Percentiles rank a stretch among this genome's conserved stretches.
These are phyloP conservation scores for Tubosaeta sp. DNA, from an alignment of 768 basidiomycete genomes.

Conservation along the genomic window DNA sequence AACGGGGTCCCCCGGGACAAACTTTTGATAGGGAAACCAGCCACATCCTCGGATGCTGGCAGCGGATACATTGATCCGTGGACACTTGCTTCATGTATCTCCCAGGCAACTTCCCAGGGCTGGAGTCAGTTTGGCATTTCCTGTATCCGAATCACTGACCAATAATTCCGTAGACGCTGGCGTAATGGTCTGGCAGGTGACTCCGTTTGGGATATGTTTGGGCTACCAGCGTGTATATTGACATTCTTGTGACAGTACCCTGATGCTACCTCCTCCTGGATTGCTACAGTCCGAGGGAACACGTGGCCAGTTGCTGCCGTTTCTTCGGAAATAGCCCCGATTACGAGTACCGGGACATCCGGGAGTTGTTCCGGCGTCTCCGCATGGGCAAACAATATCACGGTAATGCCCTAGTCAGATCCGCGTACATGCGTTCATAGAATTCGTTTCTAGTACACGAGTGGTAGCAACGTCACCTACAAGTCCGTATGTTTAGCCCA, in stretches of 20 bases:
- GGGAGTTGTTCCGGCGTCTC: constrained; percentile 36
- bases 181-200: constrained; percentile 40
- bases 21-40: constrained; percentile 76
- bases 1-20: constrained; percentile 58
- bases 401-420: constrained; percentile 27
- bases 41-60: constrained; percentile 42
- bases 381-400: constrained; percentile 35
- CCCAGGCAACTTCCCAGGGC: constrained; percentile 53
- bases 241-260: constrained; percentile 30
- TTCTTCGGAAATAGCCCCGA: background rate
- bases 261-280: constrained; percentile 36
- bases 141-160: constrained; percentile 2
- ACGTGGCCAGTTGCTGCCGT: constrained; percentile 33
- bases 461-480: constrained; percentile 39
- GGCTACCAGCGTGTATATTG: background rate
- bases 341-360: constrained; percentile 15
- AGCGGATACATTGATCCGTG: constrained; percentile 55
- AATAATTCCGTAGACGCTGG: constrained; percentile 27
- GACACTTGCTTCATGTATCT: constrained; percentile 55
- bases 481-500: constrained; percentile 26
- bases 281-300: constrained; percentile 32
- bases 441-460: constrained; percentile 34
- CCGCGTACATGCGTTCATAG: background rate
- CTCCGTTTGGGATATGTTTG: background rate
- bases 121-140: constrained; percentile 51